A percentile compares a stretch with the other conserved stretches of the same genome.
Conservation (phyloP, 2,329 filamentous ascomycete species). For the Diaporthe batatas region DNA sequence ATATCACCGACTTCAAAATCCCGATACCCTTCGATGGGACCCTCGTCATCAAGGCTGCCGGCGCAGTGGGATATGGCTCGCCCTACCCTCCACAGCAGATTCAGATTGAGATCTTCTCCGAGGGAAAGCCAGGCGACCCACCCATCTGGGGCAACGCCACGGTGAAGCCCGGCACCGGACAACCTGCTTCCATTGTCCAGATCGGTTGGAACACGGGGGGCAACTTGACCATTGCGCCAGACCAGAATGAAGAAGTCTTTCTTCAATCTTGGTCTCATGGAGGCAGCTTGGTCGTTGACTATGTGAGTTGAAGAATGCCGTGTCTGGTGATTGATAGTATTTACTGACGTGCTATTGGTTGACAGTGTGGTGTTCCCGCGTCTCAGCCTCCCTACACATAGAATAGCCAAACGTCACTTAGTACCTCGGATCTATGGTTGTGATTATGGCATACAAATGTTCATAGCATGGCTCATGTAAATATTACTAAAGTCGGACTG, state of each 20-base stretch:
- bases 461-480: background rate
- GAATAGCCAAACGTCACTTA: background rate
- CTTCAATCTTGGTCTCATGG: slow-evolving; percentile 5
- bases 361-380: slow-evolving; percentile 1
- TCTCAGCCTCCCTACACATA: background rate
- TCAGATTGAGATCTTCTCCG: slow-evolving; percentile 8
- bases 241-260: background rate
- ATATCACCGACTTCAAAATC: slow-evolving; percentile 27
- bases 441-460: background rate
- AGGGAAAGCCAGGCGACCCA: background rate
- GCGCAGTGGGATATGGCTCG: slow-evolving; percentile 16
- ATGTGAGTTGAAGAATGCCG: background rate
- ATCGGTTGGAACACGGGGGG: slow-evolving; percentile 11
- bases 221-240: background rate
- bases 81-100: slow-evolving; percentile 25
- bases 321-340: fast-evolving
- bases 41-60: slow-evolving; percentile 27
- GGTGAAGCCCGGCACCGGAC: slow-evolving; percentile 4
- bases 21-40: background rate
- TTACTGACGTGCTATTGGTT: background rate
- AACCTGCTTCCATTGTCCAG: background rate
- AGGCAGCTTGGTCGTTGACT: slow-evolving; percentile 12
- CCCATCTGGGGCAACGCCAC: slow-evolving; percentile 14
- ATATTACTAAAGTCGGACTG: background rate
- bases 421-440: no score